Evolutionary conservation across 768 basidiomycete genomes (phyloP).

Genomic region (Chiua virens): DNA sequence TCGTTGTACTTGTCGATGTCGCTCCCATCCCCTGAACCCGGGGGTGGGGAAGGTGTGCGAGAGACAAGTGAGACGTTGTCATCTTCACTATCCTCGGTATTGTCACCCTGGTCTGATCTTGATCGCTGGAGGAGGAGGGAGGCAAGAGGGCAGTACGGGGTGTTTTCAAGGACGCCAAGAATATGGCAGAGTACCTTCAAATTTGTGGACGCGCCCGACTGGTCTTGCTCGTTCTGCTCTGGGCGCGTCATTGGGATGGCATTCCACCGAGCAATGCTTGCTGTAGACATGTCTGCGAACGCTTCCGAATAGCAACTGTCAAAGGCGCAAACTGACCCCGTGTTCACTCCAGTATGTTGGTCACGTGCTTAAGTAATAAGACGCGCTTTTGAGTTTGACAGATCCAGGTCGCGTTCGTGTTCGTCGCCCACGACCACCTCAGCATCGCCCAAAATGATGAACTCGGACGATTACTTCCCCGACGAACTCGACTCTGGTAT

Average conservation of each 20-base stretch:
- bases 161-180: conserved; percentile 42
- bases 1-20: conserved; percentile 71
- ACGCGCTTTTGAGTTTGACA: no score
- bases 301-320: no score
- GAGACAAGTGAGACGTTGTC: conserved; percentile 75
- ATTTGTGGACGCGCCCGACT: conserved; percentile 20
- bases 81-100: conserved; percentile 51
- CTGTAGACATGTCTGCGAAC: conserved; percentile 52
- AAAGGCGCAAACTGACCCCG: no score
- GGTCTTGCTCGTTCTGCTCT: conserved; percentile 27
- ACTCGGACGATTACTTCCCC: conserved; percentile 75
- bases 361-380: no score
- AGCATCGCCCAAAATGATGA: conserved; percentile 45
- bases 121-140: conserved; percentile 60
- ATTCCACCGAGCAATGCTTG: conserved; percentile 70
- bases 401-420: neutral
- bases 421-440: neutral
- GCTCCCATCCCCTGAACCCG: conserved; percentile 40
- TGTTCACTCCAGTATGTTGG: no score
- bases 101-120: conserved; percentile 38
- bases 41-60: conserved; percentile 69
- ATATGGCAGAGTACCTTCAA: conserved; percentile 71
- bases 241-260: conserved; percentile 53
- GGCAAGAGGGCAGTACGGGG: conserved; percentile 57
- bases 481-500: conserved; percentile 63